Evolutionary conservation across 169 alveolate species (phyloP), one percentile per base, ranked within the genome.

Genomic region (Babesia ovis): DNA sequence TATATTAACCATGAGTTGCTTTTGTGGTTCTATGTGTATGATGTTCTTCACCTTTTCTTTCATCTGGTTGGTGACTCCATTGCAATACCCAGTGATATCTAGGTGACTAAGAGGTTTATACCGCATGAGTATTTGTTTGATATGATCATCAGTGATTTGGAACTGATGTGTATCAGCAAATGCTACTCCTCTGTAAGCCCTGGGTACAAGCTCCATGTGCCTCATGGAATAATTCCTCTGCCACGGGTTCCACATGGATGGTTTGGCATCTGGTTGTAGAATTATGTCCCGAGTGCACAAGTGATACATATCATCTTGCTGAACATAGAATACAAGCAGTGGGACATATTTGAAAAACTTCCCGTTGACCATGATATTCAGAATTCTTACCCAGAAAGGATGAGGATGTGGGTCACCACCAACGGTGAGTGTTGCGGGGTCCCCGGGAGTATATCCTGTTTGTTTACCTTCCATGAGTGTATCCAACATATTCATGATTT

Each of bases 221-320:
- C 11, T 32, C 43, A 9, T 48, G 50, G 48, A n/a, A 55, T 76
- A 76, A 11, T 31, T 9, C 31, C 34, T 31, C 12, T 57, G n/a
- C 67, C 57, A 46, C n/a, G 70, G 74, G 34, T 35, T 35, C 85
- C 85, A 76, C 14, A 76, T 9, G 32, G 5, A 6, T 5, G 70
- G 80, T 23, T 48, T 67, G 11, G 29, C n/a, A 14, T 9, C 34
- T 29, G 61, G 69, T 31, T 67, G 62, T n/a, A 76, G 43, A 14
- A 34, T 41, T 9, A 68, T 46, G 2, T 2, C 39, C 43, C 48
- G 14, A 31, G 72, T 43, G 55, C 85, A 76, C 73, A 76, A 25
- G 42, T 57, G 60, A 22, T 56, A 32, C 27, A 18, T 5, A 6
- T 59, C 73, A 1, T 23, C 32, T 3, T 18, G 14, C 14, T 35